Base-by-base conservation (phyloP, 371 early-diverging fungal genomes). In the Quaeritorhiza haematococci region DNA sequence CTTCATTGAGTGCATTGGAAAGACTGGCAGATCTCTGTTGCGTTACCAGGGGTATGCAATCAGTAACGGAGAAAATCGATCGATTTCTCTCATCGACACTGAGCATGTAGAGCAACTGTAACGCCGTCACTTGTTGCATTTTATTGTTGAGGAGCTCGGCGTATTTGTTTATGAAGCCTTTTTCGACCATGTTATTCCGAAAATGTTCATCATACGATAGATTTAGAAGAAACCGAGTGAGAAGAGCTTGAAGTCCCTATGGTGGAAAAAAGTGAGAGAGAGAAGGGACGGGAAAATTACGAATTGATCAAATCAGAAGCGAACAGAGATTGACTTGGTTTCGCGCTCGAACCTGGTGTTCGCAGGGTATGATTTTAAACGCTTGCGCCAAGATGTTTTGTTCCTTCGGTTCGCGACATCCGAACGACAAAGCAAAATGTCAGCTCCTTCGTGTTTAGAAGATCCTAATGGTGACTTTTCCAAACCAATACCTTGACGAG, bases 141-240 rank as follows among this genome's bases (percentile, higher is more conserved):
- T 69, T 65, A 15, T 52, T 42, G 33, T 66, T 49, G 0, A 76
- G 54, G 1, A 62, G 35, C 17, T 72, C 62, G 7, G 62, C 55
- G n/a, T 73, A 29, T 43, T 56, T 59, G 24, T 52, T 32, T 19
- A 71, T 56, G 28, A 74, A 53, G n/a, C 63, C 64, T 21, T 59
- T 55, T 23, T 58, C 49, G 26, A 68, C 51, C 38, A 77, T 52
- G 1, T 49, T 35, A 2, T 32, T 41, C 15, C 80, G 63, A 32
- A 76, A 71, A n/a, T 58, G 35, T 17, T 32, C 27, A 47, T 79
- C 80, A 54, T 79, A 77, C 10, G 69, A 69, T 8, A 79, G 53
- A 49, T 79, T 79, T 19, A 79, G 55, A 1, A 71, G 34, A 5
- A 79, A 51, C 30, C 68, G 58, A 6, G 75, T 54, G 1, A 64